These are phyloP conservation scores for Amauroascus niger DNA, from an alignment of 2,329 filamentous ascomycete species.

Conservation along the genomic window DNA sequence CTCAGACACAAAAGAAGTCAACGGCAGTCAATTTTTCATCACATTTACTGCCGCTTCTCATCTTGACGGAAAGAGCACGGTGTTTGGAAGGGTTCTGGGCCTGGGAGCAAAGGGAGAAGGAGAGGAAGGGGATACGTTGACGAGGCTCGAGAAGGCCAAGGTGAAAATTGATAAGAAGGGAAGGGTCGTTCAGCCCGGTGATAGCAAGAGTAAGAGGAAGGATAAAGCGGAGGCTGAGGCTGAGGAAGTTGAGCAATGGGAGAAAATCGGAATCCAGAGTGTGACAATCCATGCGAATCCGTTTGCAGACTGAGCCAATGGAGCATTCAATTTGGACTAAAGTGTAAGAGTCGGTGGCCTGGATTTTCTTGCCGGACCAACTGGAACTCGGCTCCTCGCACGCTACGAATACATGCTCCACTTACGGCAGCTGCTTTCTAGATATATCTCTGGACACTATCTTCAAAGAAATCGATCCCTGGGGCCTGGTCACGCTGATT, in stretches of 20 bases:
- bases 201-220: slow-evolving; percentile 17
- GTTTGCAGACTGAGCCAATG: slow-evolving; percentile 43
- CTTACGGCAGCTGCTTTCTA: no score
- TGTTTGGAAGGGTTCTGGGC: slow-evolving; percentile 52
- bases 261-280: slow-evolving; percentile 45
- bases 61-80: slow-evolving; percentile 57
- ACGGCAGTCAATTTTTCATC: slow-evolving; percentile 56
- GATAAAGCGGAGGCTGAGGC: slow-evolving; percentile 30
- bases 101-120: slow-evolving; percentile 32
- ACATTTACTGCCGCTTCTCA: slow-evolving; percentile 53
- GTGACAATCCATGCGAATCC: slow-evolving; percentile 58
- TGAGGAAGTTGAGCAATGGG: slow-evolving; percentile 30
- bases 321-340: no score
- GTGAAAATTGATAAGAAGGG: slow-evolving; percentile 55
- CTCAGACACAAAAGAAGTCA: slow-evolving; percentile 31
- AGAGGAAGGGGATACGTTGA: slow-evolving; percentile 38
- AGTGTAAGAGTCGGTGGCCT: background rate
- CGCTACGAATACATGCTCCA: no score
- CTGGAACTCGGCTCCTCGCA: no score
- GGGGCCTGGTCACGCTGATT: no score
- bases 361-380: no score
- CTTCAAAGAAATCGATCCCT: no score
- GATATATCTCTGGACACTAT: no score
- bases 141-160: slow-evolving; percentile 50
- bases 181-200: slow-evolving; percentile 39